Base-by-base conservation (phyloP, 1,284 basidiomycete genomes). In the Quambalaria eucalypti region DNA sequence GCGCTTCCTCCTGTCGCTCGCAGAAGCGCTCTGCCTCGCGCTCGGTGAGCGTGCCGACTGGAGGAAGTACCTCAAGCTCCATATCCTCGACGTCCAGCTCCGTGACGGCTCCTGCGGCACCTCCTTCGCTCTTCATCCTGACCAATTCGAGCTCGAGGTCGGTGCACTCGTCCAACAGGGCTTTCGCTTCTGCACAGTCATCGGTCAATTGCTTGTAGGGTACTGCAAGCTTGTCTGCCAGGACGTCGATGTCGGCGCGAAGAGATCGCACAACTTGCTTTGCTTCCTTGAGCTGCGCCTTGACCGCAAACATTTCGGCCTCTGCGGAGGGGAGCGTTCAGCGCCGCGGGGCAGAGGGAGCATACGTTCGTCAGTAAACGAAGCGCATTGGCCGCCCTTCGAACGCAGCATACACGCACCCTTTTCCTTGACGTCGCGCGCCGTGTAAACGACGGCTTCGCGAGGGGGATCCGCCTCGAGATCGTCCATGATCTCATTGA, bases 401-500 rank as follows among this genome's bases (percentile, higher is more conserved):
- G 7, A 8, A 12, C 39, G 9, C 44, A 6, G 44, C 6, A 23
- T n/a, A 4, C 21, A 25, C 55, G n/a, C 23, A 48, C 46, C 57
- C 26, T 64, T 61, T 30, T 68, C 64, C 28, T 64, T 62, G 0
- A 70, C 68, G 21, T 70, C 68, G 21, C 64, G 55, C 4, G 61
- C 59, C 28, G 68, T 65, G 47, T 68, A 65, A 40, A 70, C 67
- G 47, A 62, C 66, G 10, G 68, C 64, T 52, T 70, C 68, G 21
- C 63, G 65, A 25, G 42, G 42, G 14, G 42, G 42, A 46, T 66
- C 68, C 5, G 62, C 65, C 50, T 70, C 68, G 40, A 64, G 52
- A 31, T 71, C 68, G 33, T 71, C 68, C 54, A 67, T 62, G 48
- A 71, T 56, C 42, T 69, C 66, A 19, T 62, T 63, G 44, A 71